Evolutionary conservation across 352 stramenopile species (phyloP), one percentile per base, ranked within the genome.

Genomic region (Pythium sukuiense): DNA sequence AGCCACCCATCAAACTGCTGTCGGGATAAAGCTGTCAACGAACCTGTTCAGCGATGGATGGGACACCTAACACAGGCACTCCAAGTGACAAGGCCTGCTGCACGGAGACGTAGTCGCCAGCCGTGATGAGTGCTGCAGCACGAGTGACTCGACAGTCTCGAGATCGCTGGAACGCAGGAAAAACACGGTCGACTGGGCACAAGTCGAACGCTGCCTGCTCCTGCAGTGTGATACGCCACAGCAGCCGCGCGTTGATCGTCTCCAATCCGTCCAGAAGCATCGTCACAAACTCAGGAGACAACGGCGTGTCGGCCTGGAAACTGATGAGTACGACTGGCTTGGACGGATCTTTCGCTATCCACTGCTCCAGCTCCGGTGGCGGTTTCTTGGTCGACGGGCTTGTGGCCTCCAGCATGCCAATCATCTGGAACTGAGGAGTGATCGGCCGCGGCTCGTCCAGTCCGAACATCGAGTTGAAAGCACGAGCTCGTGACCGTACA

Each of bases 401-500:
- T 62, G 70, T 41, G 2, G 73, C 79, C 58, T 77, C 78, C 30
- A 95, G 60, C 45, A 90, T 71, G 3, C 80, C 78, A 43, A 96
- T 75, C 70, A 97, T 80, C 46, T 81, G 81, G 52, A 95, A 90
- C 50, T 95, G 78, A 33, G 87, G 87, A 18, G 81, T 65, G 30
- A 96, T 81, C 6, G 86, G 81, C 6, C 89, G 79, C 14, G 89
- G 68, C 26, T 91, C 75, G 50, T 96, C 89, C 69, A 96, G 72
- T 5, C 89, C 89, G 50, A 97, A 92, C 37, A 89, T 76, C 24
- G 87, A 92, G 61, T 92, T 93, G 52, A 85, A 33, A 97, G 72
- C 50, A 96, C 85, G 35, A 96, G 76, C 35, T 73, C 67, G 30
- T 86, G 69, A 26, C 79, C 77, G 61, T 82, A 79, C 46, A 88